Evolutionary conservation across 2,329 filamentous ascomycete species (phyloP), one percentile per base, ranked within the genome.

Genomic region (Beauveria rudraprayagi): DNA sequence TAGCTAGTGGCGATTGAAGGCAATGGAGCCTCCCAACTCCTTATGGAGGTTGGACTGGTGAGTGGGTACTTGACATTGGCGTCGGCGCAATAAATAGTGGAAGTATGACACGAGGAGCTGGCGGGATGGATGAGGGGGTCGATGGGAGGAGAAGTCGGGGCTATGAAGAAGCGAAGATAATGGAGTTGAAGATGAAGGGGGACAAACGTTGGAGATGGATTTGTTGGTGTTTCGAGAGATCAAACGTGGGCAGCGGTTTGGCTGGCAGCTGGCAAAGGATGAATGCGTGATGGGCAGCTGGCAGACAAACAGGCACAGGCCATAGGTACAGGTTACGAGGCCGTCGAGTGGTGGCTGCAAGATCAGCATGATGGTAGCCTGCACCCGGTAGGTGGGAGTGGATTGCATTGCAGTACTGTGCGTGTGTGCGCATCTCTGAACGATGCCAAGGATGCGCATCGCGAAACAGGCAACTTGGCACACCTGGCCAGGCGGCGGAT

Each of bases 61-160:
- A 37, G 56, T 58, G 56, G 56, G 34, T 51, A 41, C 17, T 30
- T 43, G 22, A 26, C 40, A 48, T 24, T 10, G 37, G 24, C 16
- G 47, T 59, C 56, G 56, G 56, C 46, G 41, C 24, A 59, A 59
- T 52, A 37, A 48, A 19, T 43, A 19, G 41, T 16, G n/a, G 43
- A 34, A 40, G 47, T 47, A 59, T 59, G 48, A 53, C 56, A 59
- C 56, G 47, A 43, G 44, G 10, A 22, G 43, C 14, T 30, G 41
- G 19, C 11, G 40, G 11, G 47, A 41, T 51, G 44, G 56, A 22
- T 10, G 17, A 22, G 10, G n/a, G 17, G 16, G 22, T 16, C 10
- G 19, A 48, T 44, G 30, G 40, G 26, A 3, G 26, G 26, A 22
- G 30, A 14, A 19, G 10, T 19, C 16, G 46, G 46, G 24, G n/a